Base-by-base conservation (phyloP, 2,329 filamentous ascomycete genomes). In the Cadophora luteo-olivacea region DNA sequence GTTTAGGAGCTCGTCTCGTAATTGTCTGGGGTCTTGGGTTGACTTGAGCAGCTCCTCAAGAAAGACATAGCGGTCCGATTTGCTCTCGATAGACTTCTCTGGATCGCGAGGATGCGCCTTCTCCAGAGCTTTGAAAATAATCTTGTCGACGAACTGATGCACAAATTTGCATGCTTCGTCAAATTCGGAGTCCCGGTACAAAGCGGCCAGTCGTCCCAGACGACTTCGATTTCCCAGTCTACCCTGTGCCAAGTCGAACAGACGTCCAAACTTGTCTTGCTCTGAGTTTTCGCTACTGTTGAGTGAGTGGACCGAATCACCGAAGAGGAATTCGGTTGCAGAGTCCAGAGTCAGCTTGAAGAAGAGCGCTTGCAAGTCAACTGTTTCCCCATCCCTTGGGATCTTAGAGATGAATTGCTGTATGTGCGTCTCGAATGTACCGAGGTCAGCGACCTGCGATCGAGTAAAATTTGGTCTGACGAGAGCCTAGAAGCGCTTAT, bases 341-440 rank as follows among this genome's bases (percentile, higher is more conserved):
- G 78, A 80, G 67, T 83, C 80, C 1, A 82, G 70, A 4, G 80
- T 82, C 9, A 92, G 81, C 75, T 84, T 83, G 73, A 90, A 89
- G 75, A 93, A 88, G 14, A 91, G 79, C 2, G 82, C 81, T 71
- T 91, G 87, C 5, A 93, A 77, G 72, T 93, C 89, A 24, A 92
- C 81, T 0, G 80, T 82, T 1, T 78, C 78, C 61, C 87, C 84
- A 74, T 89, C 83, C 14, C 75, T 78, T 0, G 89, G 89, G 4
- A 93, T 84, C 5, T 83, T 82, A 36, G 86, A 79, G 63, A 93
- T 80, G 54, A 90, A 81, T 49, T 87, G 83, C 65, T 85, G 81
- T 14, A 92, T 84, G 77, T 95, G 92, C 22, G 83, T 82, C 76
- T 94, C 91, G 72, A 93, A 89, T 57, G 89, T 87, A 48, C 88